These are phyloP conservation scores for Apostasia shenzhenica DNA, from an alignment of 106 monocot species.

Conservation along the genomic window DNA sequence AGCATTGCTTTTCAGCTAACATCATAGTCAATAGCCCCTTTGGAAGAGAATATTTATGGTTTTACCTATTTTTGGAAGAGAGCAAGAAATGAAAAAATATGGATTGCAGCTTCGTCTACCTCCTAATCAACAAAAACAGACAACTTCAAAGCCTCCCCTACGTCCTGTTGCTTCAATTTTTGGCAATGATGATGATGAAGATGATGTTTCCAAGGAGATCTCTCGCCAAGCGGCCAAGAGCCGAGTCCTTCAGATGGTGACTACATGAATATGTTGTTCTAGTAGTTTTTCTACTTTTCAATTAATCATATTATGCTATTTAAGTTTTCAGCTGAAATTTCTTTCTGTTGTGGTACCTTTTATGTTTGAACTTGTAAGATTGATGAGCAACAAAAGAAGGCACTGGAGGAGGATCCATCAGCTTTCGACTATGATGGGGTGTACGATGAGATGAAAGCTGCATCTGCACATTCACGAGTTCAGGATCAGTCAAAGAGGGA, in stretches of 20 bases:
- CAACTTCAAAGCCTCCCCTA: constrained; percentile 12
- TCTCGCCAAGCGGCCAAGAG: constrained; percentile 45
- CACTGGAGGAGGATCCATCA: constrained; percentile 76
- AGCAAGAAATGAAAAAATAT: constrained; percentile 38
- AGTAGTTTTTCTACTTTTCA: background rate
- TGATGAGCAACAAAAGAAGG: constrained; percentile 81
- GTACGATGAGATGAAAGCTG: constrained; percentile 84
- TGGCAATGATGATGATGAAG: constrained; percentile 36
- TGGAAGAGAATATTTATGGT: too few relatives aligned
- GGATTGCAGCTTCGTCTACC: constrained; percentile 43
- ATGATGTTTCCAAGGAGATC: constrained; percentile 48
- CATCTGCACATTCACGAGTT: constrained; percentile 46
- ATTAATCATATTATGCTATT: background rate
- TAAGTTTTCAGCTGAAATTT: background rate
- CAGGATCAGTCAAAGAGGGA: constrained; percentile 59
- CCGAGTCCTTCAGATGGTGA: constrained; percentile 37
- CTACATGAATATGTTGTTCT: background rate
- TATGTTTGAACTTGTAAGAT: constrained; percentile 18
- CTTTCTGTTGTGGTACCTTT: background rate
- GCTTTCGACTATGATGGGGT: constrained; percentile 87
- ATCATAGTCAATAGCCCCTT: too few relatives aligned
- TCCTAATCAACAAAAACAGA: constrained; percentile 18
- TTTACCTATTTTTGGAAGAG: too few relatives aligned
- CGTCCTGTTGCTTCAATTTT: constrained; percentile 15
- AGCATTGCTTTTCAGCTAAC: too few relatives aligned